Base-by-base conservation (phyloP, 2,329 filamentous ascomycete genomes). In the Cladophialophora exuberans region DNA sequence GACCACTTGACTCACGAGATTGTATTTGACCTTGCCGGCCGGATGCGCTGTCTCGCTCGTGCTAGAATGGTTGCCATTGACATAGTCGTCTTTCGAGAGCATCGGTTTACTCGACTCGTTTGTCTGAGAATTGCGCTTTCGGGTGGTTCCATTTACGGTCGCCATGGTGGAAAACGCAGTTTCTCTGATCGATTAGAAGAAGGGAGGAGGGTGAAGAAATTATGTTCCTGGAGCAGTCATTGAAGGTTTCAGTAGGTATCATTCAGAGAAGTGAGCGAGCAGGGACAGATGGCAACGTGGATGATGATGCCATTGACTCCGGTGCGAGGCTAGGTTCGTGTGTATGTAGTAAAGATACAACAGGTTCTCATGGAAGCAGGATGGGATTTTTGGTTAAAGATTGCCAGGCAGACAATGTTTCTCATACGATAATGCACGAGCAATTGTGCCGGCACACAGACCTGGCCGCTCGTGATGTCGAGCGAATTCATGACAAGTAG, bases 1-100 rank as follows among this genome's bases (percentile, higher is more conserved):
- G 22, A 78, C 39, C 15, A 77, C 52, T 56, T 79, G 77, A 66
- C 73, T 72, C 10, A 69, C 63, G 38, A 72, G 62, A 20, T 74
- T 75, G 71, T 79, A 73, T 61, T 78, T 77, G 52, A 76, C 50
- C 62, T 66, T 57, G 33, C 62, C 60, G 38, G 57, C 51, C 6
- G 63, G 61, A 44, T 66, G 59, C 42, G 39, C 36, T 42, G 60
- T 43, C 17, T 38, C 23, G 4, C 23, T 20, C 18, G 43, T 41
- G 30, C 33, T 56, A 9, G 60, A 25, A 15, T 51, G 46, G n/a
- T 20, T 15, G 28, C 36, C 31, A 23, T 62, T 56, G 44, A 62
- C 56, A 41, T 9, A n/a, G n/a, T n/a, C n/a, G n/a, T n/a, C n/a
- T n/a, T n/a, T n/a, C n/a, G n/a, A n/a, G n/a, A n/a, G n/a, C n/a